phyloP scores from a whole-genome alignment of 2,329 filamentous ascomycete genomes.

The Penicillium carneum region DNA sequence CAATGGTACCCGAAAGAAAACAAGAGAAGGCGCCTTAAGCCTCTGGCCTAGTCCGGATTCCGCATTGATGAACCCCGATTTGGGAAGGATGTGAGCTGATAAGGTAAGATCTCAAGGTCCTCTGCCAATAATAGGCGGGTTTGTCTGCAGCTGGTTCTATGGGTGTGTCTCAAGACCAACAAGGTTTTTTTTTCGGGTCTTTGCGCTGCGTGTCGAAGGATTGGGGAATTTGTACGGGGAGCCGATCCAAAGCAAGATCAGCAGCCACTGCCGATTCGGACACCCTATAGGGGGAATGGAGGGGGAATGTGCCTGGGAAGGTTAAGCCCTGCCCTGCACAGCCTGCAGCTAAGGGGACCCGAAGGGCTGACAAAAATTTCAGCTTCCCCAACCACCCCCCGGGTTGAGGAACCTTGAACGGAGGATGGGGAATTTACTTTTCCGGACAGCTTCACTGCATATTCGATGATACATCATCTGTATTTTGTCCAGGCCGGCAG shows the following conservation, averaged over 20 bases:
- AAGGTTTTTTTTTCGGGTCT: conserved; percentile 17
- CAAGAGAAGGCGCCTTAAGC: background rate
- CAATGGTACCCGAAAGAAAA: conserved; percentile 20
- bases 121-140: conserved; percentile 24
- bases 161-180: conserved; percentile 24
- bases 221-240: conserved; percentile 26
- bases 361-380: conserved; percentile 13
- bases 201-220: conserved; percentile 21
- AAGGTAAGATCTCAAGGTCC: conserved; percentile 26
- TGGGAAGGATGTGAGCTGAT: conserved; percentile 12
- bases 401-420: background rate
- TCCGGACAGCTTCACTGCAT: background rate
- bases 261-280: conserved; percentile 30
- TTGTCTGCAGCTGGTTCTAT: conserved; percentile 20
- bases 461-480: background rate
- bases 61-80: conserved; percentile 22
- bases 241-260: conserved; percentile 32
- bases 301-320: conserved; percentile 29
- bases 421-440: background rate
- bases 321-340: conserved; percentile 21
- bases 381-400: background rate
- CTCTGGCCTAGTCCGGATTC: conserved; percentile 20
- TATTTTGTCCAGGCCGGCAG: background rate
- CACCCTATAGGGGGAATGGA: conserved; percentile 20
- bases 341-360: conserved; percentile 20